Base-by-base conservation (phyloP, 352 stramenopile genomes). In the Pythium vanterpoolii region DNA sequence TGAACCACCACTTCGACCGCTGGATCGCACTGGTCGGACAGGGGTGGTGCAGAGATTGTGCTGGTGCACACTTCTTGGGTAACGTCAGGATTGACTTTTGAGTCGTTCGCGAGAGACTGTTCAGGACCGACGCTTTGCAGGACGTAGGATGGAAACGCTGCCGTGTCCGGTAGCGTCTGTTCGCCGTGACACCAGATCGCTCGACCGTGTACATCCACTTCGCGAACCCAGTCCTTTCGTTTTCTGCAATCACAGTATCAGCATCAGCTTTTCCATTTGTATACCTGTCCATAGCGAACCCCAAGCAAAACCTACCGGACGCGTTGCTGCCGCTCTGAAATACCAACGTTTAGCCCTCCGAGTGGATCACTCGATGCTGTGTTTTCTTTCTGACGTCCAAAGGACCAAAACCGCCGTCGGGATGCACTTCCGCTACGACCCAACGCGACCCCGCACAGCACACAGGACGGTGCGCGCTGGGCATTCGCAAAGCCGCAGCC, bases 151-250 rank as follows among this genome's bases (percentile, higher is more conserved):
- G 16, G 10, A 38, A 38, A 14, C 11, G 11, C 33, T 1, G 33
- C 10, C 4, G 2, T 14, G 2, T 38, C 10, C 16, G 33, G 3
- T 28, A 14, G 33, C 11, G 33, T 14, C 33, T 38, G 10, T 38
- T 14, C 33, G 33, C 16, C 33, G 33, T 38, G 11, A n/a, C 62
- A 47, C 66, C 66, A 73, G 23, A 42, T 62, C 5, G 61, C 14
- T 3, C 43, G 45, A 18, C 56, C 61, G n/a, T 60, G 39, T 2
- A 60, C 56, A 26, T 73, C 61, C 8, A 73, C 42, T 21, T 50
- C 31, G 9, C 66, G 66, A 3, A 51, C 27, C 66, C 66, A 73
- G 26, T 69, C 55, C 36, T 69, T 66, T 45, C 14, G 49, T 38
- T 18, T 48, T 51, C 30, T 24, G 31, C 39, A 45, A 5, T 45